Conservation (phyloP, 2,329 filamentous ascomycete genomes). For the Xylariaceae sp. region DNA sequence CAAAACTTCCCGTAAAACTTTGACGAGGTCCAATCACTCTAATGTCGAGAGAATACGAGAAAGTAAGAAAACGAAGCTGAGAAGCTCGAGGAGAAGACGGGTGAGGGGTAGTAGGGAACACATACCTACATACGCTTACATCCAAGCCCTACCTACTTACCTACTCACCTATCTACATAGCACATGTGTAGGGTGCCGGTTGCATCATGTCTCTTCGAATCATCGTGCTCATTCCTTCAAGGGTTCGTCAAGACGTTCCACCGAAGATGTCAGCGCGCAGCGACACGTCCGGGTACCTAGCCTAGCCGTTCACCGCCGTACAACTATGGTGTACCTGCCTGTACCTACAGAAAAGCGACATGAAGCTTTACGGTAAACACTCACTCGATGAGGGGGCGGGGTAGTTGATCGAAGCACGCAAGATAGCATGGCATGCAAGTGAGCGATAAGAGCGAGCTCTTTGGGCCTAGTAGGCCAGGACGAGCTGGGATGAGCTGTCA, state of each 20-base stretch:
- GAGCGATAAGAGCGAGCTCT: slow-evolving; percentile 15
- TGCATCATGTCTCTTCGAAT: slow-evolving; percentile 6
- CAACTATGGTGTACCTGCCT: neutral
- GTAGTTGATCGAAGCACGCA: slow-evolving; percentile 20
- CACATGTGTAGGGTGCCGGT: slow-evolving; percentile 6
- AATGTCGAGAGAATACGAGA: neutral
- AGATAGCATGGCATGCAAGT: slow-evolving; percentile 17
- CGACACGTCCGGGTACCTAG: slow-evolving; percentile 1
- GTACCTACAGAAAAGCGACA: slow-evolving; percentile 11
- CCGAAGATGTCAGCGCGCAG: slow-evolving; percentile 9
- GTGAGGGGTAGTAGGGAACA: slow-evolving; percentile 22
- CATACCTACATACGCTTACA: slow-evolving; percentile 6
- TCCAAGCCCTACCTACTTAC: slow-evolving; percentile 13
- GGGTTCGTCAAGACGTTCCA: slow-evolving; percentile 12
- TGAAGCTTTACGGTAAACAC: slow-evolving; percentile 18
- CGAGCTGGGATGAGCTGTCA: slow-evolving; percentile 24
- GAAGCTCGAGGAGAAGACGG: slow-evolving; percentile 13
- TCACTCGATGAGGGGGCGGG: slow-evolving; percentile 12
- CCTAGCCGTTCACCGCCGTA: neutral
- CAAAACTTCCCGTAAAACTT: slow-evolving; percentile 1
- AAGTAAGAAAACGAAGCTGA: slow-evolving; percentile 5
- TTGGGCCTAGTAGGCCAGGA: slow-evolving; percentile 15
- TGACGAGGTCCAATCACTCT: neutral
- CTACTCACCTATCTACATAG: neutral
- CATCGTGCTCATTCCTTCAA: slow-evolving; percentile 22